These are phyloP conservation scores for Phanerochaete carnosa DNA, from an alignment of 768 basidiomycete species.

Conservation along the genomic window DNA sequence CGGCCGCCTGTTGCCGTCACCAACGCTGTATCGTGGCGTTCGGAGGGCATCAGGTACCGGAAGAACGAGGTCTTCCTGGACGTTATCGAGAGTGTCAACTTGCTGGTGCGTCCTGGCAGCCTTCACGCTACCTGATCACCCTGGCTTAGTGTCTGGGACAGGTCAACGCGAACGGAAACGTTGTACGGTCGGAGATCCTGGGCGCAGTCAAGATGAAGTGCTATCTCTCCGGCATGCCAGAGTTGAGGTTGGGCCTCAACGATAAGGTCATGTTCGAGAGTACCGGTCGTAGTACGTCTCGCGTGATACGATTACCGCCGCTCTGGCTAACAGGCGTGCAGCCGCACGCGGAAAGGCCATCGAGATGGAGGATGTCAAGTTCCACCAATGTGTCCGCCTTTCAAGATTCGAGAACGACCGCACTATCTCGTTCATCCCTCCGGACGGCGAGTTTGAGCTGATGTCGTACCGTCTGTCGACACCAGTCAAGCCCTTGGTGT, in stretches of 20 bases:
- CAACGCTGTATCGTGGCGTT: slow-evolving; percentile 97
- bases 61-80: slow-evolving; percentile 99
- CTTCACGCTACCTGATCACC: not conserved
- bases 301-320: not conserved
- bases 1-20: slow-evolving; percentile 96
- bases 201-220: slow-evolving; percentile 99
- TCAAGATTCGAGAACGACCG: slow-evolving; percentile 98
- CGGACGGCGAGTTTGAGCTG: slow-evolving; percentile 97
- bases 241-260: slow-evolving; percentile 90
- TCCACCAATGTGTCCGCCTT: slow-evolving; percentile 98
- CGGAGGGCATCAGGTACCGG: slow-evolving; percentile 93
- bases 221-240: slow-evolving; percentile 99
- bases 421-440: slow-evolving; percentile 98
- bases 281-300: slow-evolving; percentile 82
- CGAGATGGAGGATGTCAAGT: slow-evolving; percentile 99
- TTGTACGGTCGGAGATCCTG: slow-evolving; percentile 94
- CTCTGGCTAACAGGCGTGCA: slow-evolving; percentile 23
- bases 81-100: slow-evolving; percentile 95
- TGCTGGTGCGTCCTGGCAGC: slow-evolving; percentile 59
- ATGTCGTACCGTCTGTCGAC: slow-evolving; percentile 98
- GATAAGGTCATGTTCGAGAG: slow-evolving; percentile 99
- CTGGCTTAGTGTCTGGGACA: slow-evolving; percentile 27
- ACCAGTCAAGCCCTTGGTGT: slow-evolving; percentile 94
- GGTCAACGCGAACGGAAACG: slow-evolving; percentile 97
- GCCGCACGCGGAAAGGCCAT: slow-evolving; percentile 95